Base-by-base conservation (phyloP, 2,329 filamentous ascomycete genomes). In the Ophiognomonia clavigignenti-juglandacearum region DNA sequence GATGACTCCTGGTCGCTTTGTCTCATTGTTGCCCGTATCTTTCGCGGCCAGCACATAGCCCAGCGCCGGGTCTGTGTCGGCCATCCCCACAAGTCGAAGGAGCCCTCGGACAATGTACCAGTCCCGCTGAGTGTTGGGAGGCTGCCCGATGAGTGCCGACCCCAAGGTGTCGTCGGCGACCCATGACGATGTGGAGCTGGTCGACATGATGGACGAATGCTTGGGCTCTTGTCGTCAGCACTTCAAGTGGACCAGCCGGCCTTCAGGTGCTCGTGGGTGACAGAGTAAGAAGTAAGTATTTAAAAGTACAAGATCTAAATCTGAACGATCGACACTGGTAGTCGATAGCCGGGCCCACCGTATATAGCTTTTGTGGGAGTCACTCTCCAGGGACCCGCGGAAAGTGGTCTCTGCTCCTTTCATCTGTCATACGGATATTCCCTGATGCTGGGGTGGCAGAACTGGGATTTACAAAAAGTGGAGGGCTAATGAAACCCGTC, bases 31-130 rank as follows among this genome's bases (percentile, higher is more conserved):
- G 14, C 51, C 41, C 3, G 41, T 47, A 13, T 52, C 53, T 35
- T 53, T 51, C 16, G 50, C 53, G 10, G 53, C 56, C 6, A 53
- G 45, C 5, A 54, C 39, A 23, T 55, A 56, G 9, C 56, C 58
- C 18, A 45, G 24, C 19, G 48, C 47, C 11, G 57, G 52, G 34
- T 59, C 57, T 14, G 46, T 54, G 3, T 53, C 51, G 13, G 32
- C 37, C 31, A 56, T 36, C 3, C 56, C 55, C 14, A 55, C 46
- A 11, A 47, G 51, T 10, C 53, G 50, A 18, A 62, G 46, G 19
- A 60, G 48, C n/a, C 58, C 60, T 35, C 52, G 53, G 20, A 57
- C 53, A 19, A 61, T 56, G 47, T 59, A 60, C 47, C 59, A 60
- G 52, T 63, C 61, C 23, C 57, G 43, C 31, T 60, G 37, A 14